Percentiles rank a stretch among this genome's conserved stretches.
Evolutionary conservation across 257 asterid species (phyloP).

Genomic region (Jaltomata sinuosa): DNA sequence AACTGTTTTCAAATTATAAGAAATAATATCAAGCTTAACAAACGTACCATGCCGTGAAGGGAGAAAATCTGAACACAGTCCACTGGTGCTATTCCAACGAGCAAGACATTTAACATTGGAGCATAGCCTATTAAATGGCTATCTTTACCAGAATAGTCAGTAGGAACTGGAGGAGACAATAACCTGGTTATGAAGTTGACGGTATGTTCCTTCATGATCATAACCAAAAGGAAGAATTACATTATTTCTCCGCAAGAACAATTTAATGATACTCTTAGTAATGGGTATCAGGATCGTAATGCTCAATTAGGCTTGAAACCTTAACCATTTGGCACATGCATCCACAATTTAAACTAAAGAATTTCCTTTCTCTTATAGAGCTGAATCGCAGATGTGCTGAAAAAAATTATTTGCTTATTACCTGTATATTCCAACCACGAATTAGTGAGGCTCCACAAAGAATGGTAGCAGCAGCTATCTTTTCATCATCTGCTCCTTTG

Average conservation of each 20-base stretch:
- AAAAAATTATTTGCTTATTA: slow-evolving; percentile 11
- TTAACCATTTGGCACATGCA: background rate
- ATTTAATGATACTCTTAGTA: background rate
- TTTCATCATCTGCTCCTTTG: slow-evolving; percentile 66
- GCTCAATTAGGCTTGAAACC: background rate
- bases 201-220: slow-evolving; percentile 72
- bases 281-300: background rate
- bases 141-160: slow-evolving; percentile 46
- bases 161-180: slow-evolving; percentile 81
- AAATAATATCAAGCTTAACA: background rate
- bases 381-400: background rate
- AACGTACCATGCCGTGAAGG: slow-evolving; percentile 85
- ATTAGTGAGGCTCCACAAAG: slow-evolving; percentile 84
- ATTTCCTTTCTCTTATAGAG: background rate
- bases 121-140: slow-evolving; percentile 79
- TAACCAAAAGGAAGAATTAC: slow-evolving; percentile 4
- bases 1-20: background rate
- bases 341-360: background rate
- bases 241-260: background rate
- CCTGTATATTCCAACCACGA: slow-evolving; percentile 93
- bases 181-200: slow-evolving; percentile 71
- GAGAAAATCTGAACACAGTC: slow-evolving; percentile 94
- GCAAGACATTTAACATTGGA: slow-evolving; percentile 83
- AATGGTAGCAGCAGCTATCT: slow-evolving; percentile 81
- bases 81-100: slow-evolving; percentile 87